Percentiles rank a stretch among this genome's conserved stretches.
Evolutionary conservation across 495 filamentous ascomycete genomes (phyloP).

Genomic region (Alectoria sarmentosa): DNA sequence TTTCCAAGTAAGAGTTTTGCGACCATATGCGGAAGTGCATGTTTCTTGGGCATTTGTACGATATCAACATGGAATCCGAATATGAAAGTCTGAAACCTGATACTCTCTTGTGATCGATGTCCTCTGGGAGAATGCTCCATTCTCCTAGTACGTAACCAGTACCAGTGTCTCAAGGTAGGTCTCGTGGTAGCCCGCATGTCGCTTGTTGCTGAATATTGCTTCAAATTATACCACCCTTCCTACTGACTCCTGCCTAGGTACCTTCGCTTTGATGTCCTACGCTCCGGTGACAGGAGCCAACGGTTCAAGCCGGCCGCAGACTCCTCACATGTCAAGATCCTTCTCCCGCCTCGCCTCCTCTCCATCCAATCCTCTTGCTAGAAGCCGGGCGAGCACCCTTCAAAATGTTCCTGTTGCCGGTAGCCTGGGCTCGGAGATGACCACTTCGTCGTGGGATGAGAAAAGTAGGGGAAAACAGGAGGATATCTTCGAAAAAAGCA

Average conservation of each 20-base stretch:
- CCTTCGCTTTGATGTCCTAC: not conserved
- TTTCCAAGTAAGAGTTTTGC: too few relatives aligned
- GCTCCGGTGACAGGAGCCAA: not conserved
- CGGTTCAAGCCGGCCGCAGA: conserved; percentile 5
- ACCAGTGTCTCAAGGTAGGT: not conserved
- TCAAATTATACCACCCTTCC: not conserved
- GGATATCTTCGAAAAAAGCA: conserved; percentile 35
- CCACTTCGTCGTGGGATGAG: conserved; percentile 17
- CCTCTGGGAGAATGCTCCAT: not conserved
- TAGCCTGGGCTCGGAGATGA: conserved; percentile 31
- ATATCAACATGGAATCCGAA: not conserved
- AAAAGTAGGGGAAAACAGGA: conserved; percentile 17
- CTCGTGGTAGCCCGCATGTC: not conserved
- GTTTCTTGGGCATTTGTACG: not conserved
- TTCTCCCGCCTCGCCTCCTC: conserved; percentile 36
- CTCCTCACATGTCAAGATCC: conserved; percentile 25
- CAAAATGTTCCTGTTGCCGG: conserved; percentile 47
- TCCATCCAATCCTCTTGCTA: conserved; percentile 42
- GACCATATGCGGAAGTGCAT: too few relatives aligned
- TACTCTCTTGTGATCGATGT: not conserved
- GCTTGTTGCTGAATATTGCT: not conserved
- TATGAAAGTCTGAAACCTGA: not conserved
- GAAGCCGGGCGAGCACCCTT: conserved; percentile 56
- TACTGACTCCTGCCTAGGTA: not conserved
- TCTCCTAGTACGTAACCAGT: not conserved